Conservation (phyloP, 169 alveolate species). For the Prorocentrum cordatum region DNA sequence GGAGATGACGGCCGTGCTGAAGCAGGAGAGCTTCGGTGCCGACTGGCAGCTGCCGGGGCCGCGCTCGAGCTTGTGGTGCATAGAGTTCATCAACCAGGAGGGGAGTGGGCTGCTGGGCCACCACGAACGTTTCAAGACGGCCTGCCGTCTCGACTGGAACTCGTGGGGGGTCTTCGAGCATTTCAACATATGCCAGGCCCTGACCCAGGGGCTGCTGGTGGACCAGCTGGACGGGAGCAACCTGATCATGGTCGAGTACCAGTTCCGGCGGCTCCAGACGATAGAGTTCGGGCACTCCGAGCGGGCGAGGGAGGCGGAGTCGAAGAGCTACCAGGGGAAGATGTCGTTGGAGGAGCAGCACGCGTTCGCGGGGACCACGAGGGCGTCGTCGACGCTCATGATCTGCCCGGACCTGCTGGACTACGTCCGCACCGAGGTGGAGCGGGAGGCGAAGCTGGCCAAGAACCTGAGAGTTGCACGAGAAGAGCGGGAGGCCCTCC, state of each 20-base stretch:
- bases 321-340: background rate
- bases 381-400: background rate
- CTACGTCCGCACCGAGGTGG: background rate
- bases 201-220: background rate
- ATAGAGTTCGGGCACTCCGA: background rate
- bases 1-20: too few relatives aligned
- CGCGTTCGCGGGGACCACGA: background rate
- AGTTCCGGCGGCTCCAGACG: background rate
- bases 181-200: background rate
- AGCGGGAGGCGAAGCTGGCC: background rate
- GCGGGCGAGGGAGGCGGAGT: background rate
- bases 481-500: slow-evolving; percentile 2
- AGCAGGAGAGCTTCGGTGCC: too few relatives aligned
- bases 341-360: background rate
- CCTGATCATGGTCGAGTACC: background rate
- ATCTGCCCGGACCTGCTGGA: background rate
- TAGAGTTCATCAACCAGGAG: too few relatives aligned
- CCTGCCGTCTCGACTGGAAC: too few relatives aligned
- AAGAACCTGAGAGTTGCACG: slow-evolving; percentile 9
- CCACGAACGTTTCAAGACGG: too few relatives aligned
- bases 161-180: too few relatives aligned
- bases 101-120: too few relatives aligned
- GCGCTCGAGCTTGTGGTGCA: too few relatives aligned
- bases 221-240: background rate
- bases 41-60: too few relatives aligned